A percentile compares a stretch with the other conserved stretches of the same genome.
phyloP scores from a whole-genome alignment of 2,329 filamentous ascomycete species.

The Beauveria bassiana region DNA sequence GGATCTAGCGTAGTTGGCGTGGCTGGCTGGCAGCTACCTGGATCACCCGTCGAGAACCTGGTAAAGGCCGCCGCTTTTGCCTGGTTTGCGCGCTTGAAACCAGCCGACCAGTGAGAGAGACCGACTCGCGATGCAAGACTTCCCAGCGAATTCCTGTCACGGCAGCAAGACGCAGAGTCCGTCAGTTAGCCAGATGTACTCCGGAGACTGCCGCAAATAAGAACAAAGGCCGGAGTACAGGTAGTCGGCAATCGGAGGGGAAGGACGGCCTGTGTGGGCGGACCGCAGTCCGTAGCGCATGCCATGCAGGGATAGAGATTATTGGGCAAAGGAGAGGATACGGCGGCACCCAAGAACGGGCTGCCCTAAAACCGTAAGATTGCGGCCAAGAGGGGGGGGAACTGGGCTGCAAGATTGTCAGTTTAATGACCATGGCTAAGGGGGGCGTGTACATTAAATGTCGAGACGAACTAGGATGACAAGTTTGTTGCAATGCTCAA shows the following conservation, averaged over 20 bases:
- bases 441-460: not conserved
- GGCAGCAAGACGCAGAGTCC: too few relatives aligned
- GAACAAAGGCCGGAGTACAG: not conserved
- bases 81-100: too few relatives aligned
- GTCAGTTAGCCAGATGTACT: too few relatives aligned
- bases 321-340: not conserved
- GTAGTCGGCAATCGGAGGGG: slow-evolving; percentile 5
- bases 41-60: not conserved
- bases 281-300: not conserved
- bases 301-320: not conserved
- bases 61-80: too few relatives aligned
- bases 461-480: not conserved
- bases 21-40: not conserved
- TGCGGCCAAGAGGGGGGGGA: not conserved
- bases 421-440: not conserved
- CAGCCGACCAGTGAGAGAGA: not conserved
- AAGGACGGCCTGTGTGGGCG: not conserved
- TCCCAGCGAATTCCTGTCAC: not conserved
- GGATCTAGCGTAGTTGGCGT: not conserved
- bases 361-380: slow-evolving; percentile 1
- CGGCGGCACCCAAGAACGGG: not conserved
- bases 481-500: not conserved
- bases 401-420: not conserved
- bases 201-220: not conserved
- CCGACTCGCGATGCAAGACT: not conserved